phyloP scores from a whole-genome alignment of 352 stramenopile species.

The Globisporangium okanoganense region DNA sequence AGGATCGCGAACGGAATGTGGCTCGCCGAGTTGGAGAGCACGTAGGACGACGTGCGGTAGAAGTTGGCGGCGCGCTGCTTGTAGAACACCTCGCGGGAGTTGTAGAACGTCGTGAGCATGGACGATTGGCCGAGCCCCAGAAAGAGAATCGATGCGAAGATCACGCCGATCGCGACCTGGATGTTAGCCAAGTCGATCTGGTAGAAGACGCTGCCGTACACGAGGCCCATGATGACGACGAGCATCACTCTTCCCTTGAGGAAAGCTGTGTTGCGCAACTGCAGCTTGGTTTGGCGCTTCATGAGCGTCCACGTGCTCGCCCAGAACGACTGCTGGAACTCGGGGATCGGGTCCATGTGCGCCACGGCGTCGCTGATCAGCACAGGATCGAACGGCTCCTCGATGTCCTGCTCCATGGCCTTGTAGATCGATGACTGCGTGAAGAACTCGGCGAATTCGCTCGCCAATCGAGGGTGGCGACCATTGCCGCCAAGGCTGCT shows the following conservation, averaged over 20 bases:
- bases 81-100: slow-evolving; percentile 74
- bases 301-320: slow-evolving; percentile 39
- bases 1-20: slow-evolving; percentile 57
- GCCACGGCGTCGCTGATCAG: slow-evolving; percentile 76
- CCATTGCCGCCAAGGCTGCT: neutral
- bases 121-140: slow-evolving; percentile 71
- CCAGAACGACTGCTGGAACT: slow-evolving; percentile 45
- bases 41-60: slow-evolving; percentile 79
- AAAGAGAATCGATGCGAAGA: slow-evolving; percentile 86
- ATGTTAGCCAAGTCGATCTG: slow-evolving; percentile 42
- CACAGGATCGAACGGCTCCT: slow-evolving; percentile 88
- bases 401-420: slow-evolving; percentile 65
- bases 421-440: slow-evolving; percentile 33
- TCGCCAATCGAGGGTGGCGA: slow-evolving; percentile 21
- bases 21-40: slow-evolving; percentile 51
- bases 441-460: slow-evolving; percentile 48
- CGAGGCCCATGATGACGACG: slow-evolving; percentile 45
- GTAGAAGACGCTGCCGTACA: slow-evolving; percentile 54
- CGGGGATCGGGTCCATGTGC: slow-evolving; percentile 31
- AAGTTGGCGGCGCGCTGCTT: slow-evolving; percentile 88
- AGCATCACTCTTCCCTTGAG: slow-evolving; percentile 42
- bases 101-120: slow-evolving; percentile 78
- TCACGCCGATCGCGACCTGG: slow-evolving; percentile 68
- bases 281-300: slow-evolving; percentile 72
- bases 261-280: slow-evolving; percentile 51